Base-by-base conservation (phyloP, 306 rosid genomes). In the Prunus campanulata region DNA sequence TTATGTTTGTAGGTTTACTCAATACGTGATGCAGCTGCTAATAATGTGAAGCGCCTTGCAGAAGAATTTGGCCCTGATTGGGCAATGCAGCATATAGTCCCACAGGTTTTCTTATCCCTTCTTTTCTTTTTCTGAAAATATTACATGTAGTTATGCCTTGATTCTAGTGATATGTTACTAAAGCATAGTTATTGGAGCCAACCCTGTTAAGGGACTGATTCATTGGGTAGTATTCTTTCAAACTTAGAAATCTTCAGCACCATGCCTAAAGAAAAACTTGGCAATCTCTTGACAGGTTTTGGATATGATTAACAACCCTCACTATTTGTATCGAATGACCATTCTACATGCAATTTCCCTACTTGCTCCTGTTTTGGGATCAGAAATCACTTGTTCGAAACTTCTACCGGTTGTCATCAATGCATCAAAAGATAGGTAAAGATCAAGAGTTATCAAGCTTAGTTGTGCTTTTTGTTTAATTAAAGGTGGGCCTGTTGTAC, bases 1-100 rank as follows among this genome's bases (percentile, higher is more conserved):
- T 76, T 18, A 51, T 81, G 72, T 62, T 78, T 76, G 81, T 76
- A 96, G 99, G 99, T 96, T 77, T 92, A 91, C 89, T 89, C 99
- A 50, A 96, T 96, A 79, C 99, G 99, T 63, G 99, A 96, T 83
- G 99, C 98, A 54, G 99, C 98, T 86, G 97, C 99, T 63, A 96
- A 92, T 83, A 96, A 96, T 81, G 83, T 96, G 86, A 96, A 96
- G 86, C 99, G 98, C 50, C 99, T 96, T 68, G 98, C 99, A 11
- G 99, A 96, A 82, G 99, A 96, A 78, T 96, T 96, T 81, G 96
- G 99, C 44, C 98, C 98, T 24, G 99, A 91, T 27, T 96, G 99
- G 99, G 97, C 99, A 64, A 92, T 96, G 98, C 96, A 96, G 88
- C 97, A 96, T 75, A 96, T 96, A 79, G 78, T 96, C 67, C 97